Base-by-base conservation (phyloP, 2,329 filamentous ascomycete genomes). In the Ceratocystiopsis minuta region DNA sequence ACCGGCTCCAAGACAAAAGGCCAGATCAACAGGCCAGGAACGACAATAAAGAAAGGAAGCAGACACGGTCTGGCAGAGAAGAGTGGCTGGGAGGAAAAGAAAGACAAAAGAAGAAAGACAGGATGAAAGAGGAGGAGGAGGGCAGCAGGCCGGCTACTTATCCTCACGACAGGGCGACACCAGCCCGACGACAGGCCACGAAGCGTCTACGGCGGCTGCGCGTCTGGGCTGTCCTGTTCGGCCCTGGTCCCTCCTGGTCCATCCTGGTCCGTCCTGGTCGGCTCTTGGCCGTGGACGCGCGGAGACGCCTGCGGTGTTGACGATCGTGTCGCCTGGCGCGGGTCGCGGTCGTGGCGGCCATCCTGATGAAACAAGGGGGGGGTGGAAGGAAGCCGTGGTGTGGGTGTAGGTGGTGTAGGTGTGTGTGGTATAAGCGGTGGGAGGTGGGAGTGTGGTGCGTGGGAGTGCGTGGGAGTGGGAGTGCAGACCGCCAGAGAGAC, bases 1-100 rank as follows among this genome's bases (percentile, higher is more conserved):
- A 35, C 52, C 53, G 46, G 52, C 52, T 54, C 50, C 51, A 6
- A 18, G 38, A 4, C 5, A 17, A 40, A 34, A 32, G 31, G 31
- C 31, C 31, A 14, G 10, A 32, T 32, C 10, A 32, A 32, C 31
- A 32, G 13, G 31, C 20, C 20, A 7, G 4, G 20, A 20, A 20
- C 4, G 20, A 20, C 4, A 20, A 20, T 4, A 20, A 20, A 7
- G 20, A 20, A 20, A 20, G 20, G 20, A 4, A 4, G 20, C 20
- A 20, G 20, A 20, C 20, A 20, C 4, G 20, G 20, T 20, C 20
- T 20, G 20, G 20, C 20, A 20, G 16, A 34, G 38, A 42, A 17
- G 39, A 39, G 20, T 43, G 40, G 42, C 37, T 20, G 37, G 43
- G 36, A 37, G 36, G 34, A 38, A 16, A 38, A 16, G 43, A 20